These are phyloP conservation scores for Sclerotinia glacialis DNA, from an alignment of 2,329 filamentous ascomycete species.

Conservation along the genomic window DNA sequence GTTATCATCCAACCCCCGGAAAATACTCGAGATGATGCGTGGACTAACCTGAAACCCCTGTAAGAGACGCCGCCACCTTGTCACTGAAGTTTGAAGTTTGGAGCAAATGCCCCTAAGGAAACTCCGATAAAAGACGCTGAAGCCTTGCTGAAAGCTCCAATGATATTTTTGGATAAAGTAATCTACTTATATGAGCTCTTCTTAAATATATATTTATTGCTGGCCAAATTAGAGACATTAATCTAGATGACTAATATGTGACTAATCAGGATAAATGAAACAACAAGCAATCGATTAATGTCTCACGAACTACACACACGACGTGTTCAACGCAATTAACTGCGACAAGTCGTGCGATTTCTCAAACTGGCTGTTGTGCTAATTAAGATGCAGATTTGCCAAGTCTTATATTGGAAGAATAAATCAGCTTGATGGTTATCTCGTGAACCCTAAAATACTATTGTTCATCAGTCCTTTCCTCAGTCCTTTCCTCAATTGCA, in stretches of 20 bases:
- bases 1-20: neutral
- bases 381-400: neutral
- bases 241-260: fast-evolving
- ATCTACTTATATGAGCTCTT: too few species aligned
- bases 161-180: neutral
- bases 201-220: too few species aligned
- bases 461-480: neutral
- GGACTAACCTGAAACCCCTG: neutral
- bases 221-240: neutral
- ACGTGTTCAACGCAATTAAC: neutral
- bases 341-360: neutral
- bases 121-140: neutral
- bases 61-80: slow-evolving; percentile 9
- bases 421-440: neutral
- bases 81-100: neutral
- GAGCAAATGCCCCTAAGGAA: neutral
- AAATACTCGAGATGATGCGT: neutral
- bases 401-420: neutral
- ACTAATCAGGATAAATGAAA: neutral
- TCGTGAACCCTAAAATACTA: too few species aligned
- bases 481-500: neutral
- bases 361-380: neutral
- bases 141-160: neutral
- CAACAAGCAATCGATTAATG: neutral
- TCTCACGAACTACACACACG: neutral